phyloP scores from a whole-genome alignment of 2,329 filamentous ascomycete genomes.

The Neofusicoccum umdonicola region DNA sequence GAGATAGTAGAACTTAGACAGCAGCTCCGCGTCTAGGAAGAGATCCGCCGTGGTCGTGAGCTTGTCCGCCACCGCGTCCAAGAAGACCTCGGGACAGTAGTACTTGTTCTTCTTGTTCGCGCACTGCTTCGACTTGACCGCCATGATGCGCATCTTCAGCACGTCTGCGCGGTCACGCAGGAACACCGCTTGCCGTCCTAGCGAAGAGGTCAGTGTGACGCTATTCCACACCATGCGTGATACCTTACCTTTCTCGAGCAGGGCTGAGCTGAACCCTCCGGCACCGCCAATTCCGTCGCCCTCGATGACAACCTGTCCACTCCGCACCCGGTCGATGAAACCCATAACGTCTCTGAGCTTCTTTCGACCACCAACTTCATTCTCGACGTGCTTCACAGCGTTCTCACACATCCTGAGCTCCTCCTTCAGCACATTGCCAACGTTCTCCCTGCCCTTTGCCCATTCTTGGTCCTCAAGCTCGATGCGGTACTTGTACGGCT shows the following conservation, averaged over 20 bases:
- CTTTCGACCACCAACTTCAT: constrained; percentile 72
- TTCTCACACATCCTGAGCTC: constrained; percentile 82
- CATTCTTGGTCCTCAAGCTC: constrained; percentile 92
- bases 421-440: constrained; percentile 75
- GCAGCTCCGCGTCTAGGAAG: constrained; percentile 93
- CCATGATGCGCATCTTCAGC: constrained; percentile 83
- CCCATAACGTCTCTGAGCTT: constrained; percentile 86
- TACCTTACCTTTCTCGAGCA: constrained; percentile 73
- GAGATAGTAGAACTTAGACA: constrained; percentile 97
- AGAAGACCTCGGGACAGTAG: constrained; percentile 92
- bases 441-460: constrained; percentile 79
- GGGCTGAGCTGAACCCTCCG: constrained; percentile 85
- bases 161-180: constrained; percentile 87
- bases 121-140: constrained; percentile 89
- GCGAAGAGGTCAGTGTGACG: neutral
- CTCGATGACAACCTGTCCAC: constrained; percentile 80
- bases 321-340: constrained; percentile 87
- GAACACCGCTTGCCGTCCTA: constrained; percentile 90
- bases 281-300: constrained; percentile 81
- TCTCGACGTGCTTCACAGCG: constrained; percentile 73
- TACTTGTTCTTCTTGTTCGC: constrained; percentile 84
- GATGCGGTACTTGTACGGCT: constrained; percentile 97
- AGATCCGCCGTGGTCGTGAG: constrained; percentile 91
- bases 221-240: neutral
- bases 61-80: constrained; percentile 95